Percentiles rank a stretch among this genome's conserved stretches.
Conservation (phyloP, 768 basidiomycete species). For the Pleurotus djamor region DNA sequence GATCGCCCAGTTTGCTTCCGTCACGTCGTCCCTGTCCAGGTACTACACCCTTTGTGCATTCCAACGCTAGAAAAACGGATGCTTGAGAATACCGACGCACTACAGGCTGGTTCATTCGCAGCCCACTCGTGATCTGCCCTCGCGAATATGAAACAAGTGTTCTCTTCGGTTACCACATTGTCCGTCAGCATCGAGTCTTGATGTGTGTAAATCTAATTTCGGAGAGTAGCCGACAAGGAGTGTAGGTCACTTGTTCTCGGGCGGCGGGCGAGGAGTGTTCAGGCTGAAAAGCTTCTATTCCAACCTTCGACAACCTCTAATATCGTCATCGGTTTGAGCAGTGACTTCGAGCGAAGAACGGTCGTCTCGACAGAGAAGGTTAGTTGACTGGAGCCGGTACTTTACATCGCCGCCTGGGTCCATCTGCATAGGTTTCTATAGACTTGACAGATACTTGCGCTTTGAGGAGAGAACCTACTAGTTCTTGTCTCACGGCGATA, state of each 20-base stretch:
- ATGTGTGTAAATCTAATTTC: background rate
- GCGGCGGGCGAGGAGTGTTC: background rate
- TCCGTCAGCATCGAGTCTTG: no score
- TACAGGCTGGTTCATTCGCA: background rate
- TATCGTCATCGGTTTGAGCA: no score
- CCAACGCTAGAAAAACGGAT: background rate
- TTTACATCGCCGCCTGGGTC: no score
- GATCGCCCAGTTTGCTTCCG: background rate
- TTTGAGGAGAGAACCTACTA: background rate
- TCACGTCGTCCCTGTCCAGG: background rate
- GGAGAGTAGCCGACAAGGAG: background rate
- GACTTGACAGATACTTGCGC: background rate
- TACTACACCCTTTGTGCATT: background rate
- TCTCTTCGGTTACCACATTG: background rate
- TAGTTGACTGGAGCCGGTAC: no score
- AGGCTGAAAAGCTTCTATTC: background rate
- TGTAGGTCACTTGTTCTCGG: background rate
- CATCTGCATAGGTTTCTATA: no score
- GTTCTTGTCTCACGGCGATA: background rate
- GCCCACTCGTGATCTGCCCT: background rate
- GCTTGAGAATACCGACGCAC: background rate
- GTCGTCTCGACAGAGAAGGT: no score
- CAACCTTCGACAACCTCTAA: background rate
- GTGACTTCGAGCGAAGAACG: no score
- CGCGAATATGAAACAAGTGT: background rate